A percentile compares a stretch with the other conserved stretches of the same genome.
Evolutionary conservation across 1,139 yeast species (phyloP).

Genomic region (Yueomyces sp.): DNA sequence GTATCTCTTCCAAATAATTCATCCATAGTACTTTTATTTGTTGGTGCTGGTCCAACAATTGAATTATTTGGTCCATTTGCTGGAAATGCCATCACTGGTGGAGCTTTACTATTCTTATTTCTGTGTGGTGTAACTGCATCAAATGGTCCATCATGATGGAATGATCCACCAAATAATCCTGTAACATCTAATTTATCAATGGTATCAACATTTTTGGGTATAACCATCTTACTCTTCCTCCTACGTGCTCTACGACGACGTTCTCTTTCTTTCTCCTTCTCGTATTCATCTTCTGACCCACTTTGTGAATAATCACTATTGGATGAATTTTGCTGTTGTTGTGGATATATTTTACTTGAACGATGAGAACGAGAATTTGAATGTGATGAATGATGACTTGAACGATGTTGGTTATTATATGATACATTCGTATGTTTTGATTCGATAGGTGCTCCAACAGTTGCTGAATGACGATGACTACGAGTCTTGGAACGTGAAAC

Average conservation of each 20-base stretch:
- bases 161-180: constrained; percentile 87
- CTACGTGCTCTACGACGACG: constrained; percentile 12
- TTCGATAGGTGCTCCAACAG: background rate
- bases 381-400: background rate
- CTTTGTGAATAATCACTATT: background rate
- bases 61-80: constrained; percentile 89
- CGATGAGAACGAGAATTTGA: background rate
- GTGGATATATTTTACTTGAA: background rate
- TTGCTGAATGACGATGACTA: background rate
- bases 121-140: constrained; percentile 97
- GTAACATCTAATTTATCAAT: constrained; percentile 93
- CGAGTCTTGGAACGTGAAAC: background rate
- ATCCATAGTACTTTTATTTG: constrained; percentile 20
- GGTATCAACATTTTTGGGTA: constrained; percentile 50
- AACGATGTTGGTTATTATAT: background rate
- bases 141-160: constrained; percentile 98
- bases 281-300: background rate
- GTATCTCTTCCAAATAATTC: constrained; percentile 21
- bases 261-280: background rate
- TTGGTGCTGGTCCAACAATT: constrained; percentile 44
- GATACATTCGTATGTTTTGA: background rate
- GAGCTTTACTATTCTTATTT: constrained; percentile 65
- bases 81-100: constrained; percentile 94
- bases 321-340: too few species aligned
- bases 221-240: constrained; percentile 37